Conservation (phyloP, 495 filamentous ascomycete species). For the Neurospora hispaniola region DNA sequence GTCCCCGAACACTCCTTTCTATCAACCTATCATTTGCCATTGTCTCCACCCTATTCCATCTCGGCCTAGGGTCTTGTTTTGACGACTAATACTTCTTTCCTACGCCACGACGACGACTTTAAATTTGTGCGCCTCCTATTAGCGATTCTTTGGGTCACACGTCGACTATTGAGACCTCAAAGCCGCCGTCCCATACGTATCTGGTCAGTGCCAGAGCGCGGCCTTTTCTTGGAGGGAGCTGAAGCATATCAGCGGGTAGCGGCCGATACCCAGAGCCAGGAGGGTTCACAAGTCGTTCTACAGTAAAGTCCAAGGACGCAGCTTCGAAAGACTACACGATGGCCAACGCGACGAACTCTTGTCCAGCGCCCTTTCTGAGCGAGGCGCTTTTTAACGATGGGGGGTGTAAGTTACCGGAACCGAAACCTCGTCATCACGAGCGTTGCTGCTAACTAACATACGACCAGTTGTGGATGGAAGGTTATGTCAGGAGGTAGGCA, state of each 20-base stretch:
- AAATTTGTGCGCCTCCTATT: neutral
- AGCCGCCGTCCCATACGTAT: neutral
- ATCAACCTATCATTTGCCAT: neutral
- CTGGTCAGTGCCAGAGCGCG: neutral
- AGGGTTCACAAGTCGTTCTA: neutral
- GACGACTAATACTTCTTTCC: conserved; percentile 2
- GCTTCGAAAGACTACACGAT: neutral
- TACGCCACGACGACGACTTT: neutral
- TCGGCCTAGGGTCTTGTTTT: conserved; percentile 1
- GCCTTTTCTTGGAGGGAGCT: neutral
- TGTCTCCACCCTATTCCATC: neutral
- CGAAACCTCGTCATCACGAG: neutral
- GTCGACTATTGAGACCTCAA: neutral
- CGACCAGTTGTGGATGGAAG: conserved; percentile 55
- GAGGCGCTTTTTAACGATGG: conserved; percentile 22
- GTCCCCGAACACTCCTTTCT: neutral
- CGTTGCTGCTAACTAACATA: conserved; percentile 8
- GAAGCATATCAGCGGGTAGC: neutral
- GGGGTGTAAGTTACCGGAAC: conserved; percentile 29
- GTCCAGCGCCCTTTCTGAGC: conserved; percentile 27
- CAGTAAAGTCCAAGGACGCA: neutral
- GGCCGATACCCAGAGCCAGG: neutral
- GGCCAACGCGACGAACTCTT: conserved; percentile 12
- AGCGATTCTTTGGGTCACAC: neutral
- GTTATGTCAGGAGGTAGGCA: conserved; percentile 34